Evolutionary conservation across 139 green algal genomes (phyloP), one percentile per base, ranked within the genome.

Genomic region (Dunaliella sp.): DNA sequence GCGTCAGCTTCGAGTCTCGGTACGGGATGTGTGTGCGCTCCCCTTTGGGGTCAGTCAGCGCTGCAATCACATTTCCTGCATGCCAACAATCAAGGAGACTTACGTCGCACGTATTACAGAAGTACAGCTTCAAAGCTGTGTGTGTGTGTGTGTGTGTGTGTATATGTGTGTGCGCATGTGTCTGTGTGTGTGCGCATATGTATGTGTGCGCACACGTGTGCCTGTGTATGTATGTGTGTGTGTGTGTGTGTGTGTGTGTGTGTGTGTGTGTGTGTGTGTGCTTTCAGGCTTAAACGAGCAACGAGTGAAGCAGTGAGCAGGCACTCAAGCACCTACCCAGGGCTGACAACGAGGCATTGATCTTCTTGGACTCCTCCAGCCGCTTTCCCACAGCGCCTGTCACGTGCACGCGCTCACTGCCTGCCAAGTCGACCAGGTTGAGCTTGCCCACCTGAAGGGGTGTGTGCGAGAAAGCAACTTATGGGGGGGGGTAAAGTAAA

Each of bases 281-380:
- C n/a, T n/a, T n/a, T n/a, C n/a, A n/a, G n/a, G n/a, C n/a, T n/a
- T n/a, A n/a, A n/a, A n/a, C n/a, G n/a, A n/a, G n/a, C n/a, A n/a
- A n/a, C n/a, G n/a, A n/a, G n/a, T n/a, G n/a, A n/a, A n/a, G n/a
- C n/a, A n/a, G n/a, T n/a, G n/a, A n/a, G n/a, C n/a, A n/a, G n/a
- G n/a, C n/a, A n/a, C n/a, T n/a, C n/a, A n/a, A n/a, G n/a, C 78
- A 1, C 80, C 28, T 80, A 93, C 90, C 97, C 48, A 99, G 90
- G 3, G 95, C 95, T 26, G 91, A 96, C 58, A 99, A 84, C 38
- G 91, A 96, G 80, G 96, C 93, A 88, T 99, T 99, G 92, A 99
- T 99, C 85, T 97, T 98, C 90, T 99, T 99, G 83, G 86, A 95
- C 92, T 99, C 97, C 90, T 99, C 97, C 89, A 99, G 91, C 59